Evolutionary conservation across 768 basidiomycete genomes (phyloP).

Genomic region (Candolleomyces eurysporus): DNA sequence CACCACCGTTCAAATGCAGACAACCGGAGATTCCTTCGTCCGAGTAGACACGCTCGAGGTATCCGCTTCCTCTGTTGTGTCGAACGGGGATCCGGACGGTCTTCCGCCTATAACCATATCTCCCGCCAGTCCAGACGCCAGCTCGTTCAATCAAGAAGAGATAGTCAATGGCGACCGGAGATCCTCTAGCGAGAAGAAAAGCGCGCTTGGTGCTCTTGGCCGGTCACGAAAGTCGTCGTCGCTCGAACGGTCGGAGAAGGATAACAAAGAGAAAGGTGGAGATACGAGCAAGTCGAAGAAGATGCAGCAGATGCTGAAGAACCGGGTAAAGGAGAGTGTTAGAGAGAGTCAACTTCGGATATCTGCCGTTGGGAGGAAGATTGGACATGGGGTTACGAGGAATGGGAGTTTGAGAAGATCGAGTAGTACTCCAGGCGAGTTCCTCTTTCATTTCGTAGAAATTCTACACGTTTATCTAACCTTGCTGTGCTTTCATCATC

Average conservation of each 20-base stretch:
- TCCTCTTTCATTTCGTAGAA: not conserved
- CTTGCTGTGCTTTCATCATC: not conserved
- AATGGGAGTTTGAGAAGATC: constrained; percentile 57
- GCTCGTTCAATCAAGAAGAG: not conserved
- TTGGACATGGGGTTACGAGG: constrained; percentile 66
- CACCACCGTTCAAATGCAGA: too few species aligned
- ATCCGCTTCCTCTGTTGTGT: too few species aligned
- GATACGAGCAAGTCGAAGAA: constrained; percentile 66
- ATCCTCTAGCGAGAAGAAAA: constrained; percentile 14
- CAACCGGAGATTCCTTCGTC: too few species aligned
- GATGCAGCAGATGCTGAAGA: constrained; percentile 72
- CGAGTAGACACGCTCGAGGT: too few species aligned
- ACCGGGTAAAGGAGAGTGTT: constrained; percentile 63
- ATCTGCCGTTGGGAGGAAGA: constrained; percentile 72
- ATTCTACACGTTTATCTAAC: not conserved
- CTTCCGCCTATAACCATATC: not conserved
- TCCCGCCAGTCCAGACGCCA: not conserved
- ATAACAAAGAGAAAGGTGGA: constrained; percentile 18
- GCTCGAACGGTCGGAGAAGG: constrained; percentile 8
- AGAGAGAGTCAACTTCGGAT: constrained; percentile 51
- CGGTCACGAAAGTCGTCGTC: constrained; percentile 6
- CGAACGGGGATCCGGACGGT: not conserved
- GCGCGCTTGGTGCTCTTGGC: constrained; percentile 6
- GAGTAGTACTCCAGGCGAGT: constrained; percentile 67
- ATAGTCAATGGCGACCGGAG: constrained; percentile 5